Base-by-base conservation (phyloP, 768 basidiomycete genomes). In the Serendipita sp. region DNA sequence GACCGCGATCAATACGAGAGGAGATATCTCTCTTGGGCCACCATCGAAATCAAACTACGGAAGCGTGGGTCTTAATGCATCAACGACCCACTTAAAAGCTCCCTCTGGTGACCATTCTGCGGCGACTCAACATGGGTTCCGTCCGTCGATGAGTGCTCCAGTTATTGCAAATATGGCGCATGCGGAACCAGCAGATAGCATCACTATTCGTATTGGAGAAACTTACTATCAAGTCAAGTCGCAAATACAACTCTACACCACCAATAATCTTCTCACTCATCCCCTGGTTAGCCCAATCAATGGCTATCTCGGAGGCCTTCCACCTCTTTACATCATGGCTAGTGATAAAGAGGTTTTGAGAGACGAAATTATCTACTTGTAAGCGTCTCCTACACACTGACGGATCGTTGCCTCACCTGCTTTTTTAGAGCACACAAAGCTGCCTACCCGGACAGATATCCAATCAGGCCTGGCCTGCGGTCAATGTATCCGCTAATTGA, bases 321-420 rank as follows among this genome's bases (percentile, higher is more conserved):
- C 91, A 1, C 96, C 96, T 11, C 70, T 98, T 52, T 74, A 91
- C 29, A 74, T 99, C 67, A 83, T 93, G 67, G 87, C 84, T 0
- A 85, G 95, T 44, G 88, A 96, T 64, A 88, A 86, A 69, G 95
- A 98, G 74, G 91, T 95, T 0, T 73, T 97, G 46, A 78, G 93
- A 63, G 95, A 98, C 71, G 95, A 97, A 73, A 84, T 91, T 37
- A 82, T 97, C 34, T 97, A 91, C 70, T 75, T 81, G 91, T 73
- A 66, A 67, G 71, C 68, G 2, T 5, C 3, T 23, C 2, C 11
- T n/a, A 37, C n/a, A 2, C 4, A n/a, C 4, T 23, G 10, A 36
- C 18, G 27, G 29, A 29, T 29, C 62, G n/a, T 33, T 16, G 2
- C 34, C 64, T 67, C 48, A 67, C 33, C 13, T 34, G 18, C 43